These are phyloP conservation scores for Monosporascus sp. DNA, from an alignment of 2,329 filamentous ascomycete genomes.

Conservation along the genomic window DNA sequence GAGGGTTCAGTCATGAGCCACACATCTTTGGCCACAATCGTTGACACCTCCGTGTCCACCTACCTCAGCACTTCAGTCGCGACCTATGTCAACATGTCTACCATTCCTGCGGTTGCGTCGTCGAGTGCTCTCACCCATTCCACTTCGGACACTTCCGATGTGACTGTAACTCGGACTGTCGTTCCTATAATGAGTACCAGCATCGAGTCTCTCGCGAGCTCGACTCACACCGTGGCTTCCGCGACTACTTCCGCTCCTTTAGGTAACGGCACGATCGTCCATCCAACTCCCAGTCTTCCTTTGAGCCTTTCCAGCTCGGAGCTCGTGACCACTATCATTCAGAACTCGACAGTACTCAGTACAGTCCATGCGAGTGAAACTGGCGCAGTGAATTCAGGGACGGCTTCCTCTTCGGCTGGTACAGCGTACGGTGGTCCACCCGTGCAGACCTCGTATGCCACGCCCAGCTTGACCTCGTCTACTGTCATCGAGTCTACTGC, in stretches of 20 bases:
- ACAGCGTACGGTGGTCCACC: background rate
- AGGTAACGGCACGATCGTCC: background rate
- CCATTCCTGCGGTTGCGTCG: background rate
- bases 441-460: background rate
- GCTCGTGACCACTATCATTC: too few relatives aligned
- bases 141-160: background rate
- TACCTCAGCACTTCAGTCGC: background rate
- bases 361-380: background rate
- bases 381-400: background rate
- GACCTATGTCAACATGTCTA: background rate
- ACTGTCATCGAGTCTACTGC: background rate
- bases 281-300: background rate
- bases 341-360: background rate
- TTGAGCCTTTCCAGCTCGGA: background rate
- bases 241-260: background rate
- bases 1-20: background rate
- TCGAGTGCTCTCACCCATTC: background rate
- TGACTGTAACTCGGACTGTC: background rate
- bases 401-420: background rate
- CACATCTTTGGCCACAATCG: background rate
- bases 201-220: background rate
- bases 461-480: background rate
- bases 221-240: background rate
- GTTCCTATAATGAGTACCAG: background rate
- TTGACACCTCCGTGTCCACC: background rate